Conservation (phyloP, 768 basidiomycete species). For the Pisolithus sp. region DNA sequence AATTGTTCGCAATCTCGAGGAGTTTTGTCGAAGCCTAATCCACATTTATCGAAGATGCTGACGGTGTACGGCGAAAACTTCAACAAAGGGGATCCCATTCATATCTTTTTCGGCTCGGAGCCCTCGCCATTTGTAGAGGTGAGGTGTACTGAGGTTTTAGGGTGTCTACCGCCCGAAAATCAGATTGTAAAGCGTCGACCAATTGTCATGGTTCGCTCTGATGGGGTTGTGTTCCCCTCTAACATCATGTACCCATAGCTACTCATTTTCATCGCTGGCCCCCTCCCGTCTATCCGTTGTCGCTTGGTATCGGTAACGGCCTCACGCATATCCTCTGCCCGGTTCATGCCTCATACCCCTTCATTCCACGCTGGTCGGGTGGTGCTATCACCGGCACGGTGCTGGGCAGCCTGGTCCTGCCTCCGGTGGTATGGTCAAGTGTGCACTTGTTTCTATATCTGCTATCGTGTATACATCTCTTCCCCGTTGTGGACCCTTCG, state of each 20-base stretch:
- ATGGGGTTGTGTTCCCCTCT: conserved; percentile 86
- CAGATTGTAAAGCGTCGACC: conserved; percentile 65
- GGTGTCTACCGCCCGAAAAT: conserved; percentile 72
- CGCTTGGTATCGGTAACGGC: conserved; percentile 19
- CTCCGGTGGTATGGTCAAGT: neutral
- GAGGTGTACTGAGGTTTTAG: conserved; percentile 79
- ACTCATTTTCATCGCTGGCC: conserved; percentile 5
- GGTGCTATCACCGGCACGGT: neutral
- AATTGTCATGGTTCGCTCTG: conserved; percentile 74
- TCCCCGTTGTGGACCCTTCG: neutral
- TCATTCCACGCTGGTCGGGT: neutral
- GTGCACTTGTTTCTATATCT: neutral
- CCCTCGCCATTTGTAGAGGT: conserved; percentile 85
- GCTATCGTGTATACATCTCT: neutral
- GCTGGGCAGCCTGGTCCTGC: neutral
- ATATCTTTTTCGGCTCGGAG: conserved; percentile 82
- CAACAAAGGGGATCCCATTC: conserved; percentile 72
- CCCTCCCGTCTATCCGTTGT: conserved; percentile 16
- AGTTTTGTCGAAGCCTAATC: conserved; percentile 69
- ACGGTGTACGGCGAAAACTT: conserved; percentile 90
- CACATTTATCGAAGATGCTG: conserved; percentile 72
- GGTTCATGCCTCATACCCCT: neutral
- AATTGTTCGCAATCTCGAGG: conserved; percentile 61
- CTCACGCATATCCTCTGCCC: conserved; percentile 12
- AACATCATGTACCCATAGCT: conserved; percentile 72